phyloP scores from a whole-genome alignment of 805 yeast genomes.

The Metschnikowia dekortorum region DNA sequence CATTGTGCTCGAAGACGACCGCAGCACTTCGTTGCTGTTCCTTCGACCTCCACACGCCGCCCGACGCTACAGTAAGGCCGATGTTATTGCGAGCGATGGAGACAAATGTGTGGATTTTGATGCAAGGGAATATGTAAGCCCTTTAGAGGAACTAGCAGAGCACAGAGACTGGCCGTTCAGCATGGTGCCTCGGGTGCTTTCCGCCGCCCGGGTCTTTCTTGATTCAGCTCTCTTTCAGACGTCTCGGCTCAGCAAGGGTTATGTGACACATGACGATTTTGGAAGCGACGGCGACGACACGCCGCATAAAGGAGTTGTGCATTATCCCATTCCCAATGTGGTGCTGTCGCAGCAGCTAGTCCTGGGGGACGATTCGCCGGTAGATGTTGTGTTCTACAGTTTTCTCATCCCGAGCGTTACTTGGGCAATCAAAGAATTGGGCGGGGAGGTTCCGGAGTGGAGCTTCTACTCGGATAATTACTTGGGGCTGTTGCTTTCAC shows the following conservation, averaged over 20 bases:
- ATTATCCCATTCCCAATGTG: constrained; percentile 73
- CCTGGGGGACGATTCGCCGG: constrained; percentile 24
- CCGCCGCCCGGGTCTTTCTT: background rate
- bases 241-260: constrained; percentile 53
- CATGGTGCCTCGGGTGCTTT: background rate
- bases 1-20: constrained; percentile 1
- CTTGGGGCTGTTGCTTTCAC: constrained; percentile 32
- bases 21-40: background rate
- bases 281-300: constrained; percentile 86
- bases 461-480: constrained; percentile 28
- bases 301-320: constrained; percentile 57
- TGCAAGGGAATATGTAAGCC: background rate
- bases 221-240: background rate
- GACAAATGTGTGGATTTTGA: background rate
- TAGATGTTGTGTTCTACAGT: constrained; percentile 75
- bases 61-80: background rate
- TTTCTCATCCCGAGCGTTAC: constrained; percentile 49
- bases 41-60: background rate
- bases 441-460: constrained; percentile 16
- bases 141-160: background rate
- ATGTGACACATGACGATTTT: constrained; percentile 76
- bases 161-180: background rate
- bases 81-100: background rate
- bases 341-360: constrained; percentile 48
- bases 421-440: constrained; percentile 29